Conservation (phyloP, 768 basidiomycete genomes). For the Tremella mesenterica region DNA sequence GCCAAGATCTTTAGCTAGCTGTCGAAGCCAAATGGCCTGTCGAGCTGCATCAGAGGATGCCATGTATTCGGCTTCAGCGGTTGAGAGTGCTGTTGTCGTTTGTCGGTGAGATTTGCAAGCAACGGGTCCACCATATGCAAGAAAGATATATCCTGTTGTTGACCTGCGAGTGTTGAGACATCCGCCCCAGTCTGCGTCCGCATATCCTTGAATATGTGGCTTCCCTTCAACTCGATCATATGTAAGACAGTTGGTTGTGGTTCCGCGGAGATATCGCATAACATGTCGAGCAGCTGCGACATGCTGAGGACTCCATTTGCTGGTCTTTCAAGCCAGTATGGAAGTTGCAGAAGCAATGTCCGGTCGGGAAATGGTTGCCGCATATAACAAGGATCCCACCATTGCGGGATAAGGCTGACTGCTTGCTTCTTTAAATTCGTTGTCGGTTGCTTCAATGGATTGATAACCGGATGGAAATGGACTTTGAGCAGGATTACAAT, state of each 20-base stretch:
- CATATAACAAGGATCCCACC: no score
- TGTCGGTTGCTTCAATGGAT: no score
- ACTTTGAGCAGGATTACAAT: not conserved
- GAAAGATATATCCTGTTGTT: conserved; percentile 43
- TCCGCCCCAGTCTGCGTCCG: conserved; percentile 42
- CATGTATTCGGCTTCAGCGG: conserved; percentile 50
- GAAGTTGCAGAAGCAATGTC: no score
- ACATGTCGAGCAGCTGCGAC: conserved; percentile 46
- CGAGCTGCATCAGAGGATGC: conserved; percentile 42
- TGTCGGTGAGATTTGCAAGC: conserved; percentile 49
- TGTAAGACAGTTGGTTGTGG: conserved; percentile 29
- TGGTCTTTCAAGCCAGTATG: no score
- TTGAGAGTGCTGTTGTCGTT: conserved; percentile 45
- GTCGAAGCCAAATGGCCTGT: conserved; percentile 45
- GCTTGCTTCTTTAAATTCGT: no score
- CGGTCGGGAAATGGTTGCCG: no score
- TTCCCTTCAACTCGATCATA: conserved; percentile 27
- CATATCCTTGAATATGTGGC: conserved; percentile 34
- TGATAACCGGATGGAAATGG: not conserved
- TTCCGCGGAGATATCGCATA: conserved; percentile 47
- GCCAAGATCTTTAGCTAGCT: conserved; percentile 13
- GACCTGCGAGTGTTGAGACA: conserved; percentile 27
- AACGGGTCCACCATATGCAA: conserved; percentile 44
- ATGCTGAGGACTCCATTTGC: no score
- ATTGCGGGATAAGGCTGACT: no score